These are phyloP conservation scores for Botrytis pseudocinerea DNA, from an alignment of 2,329 filamentous ascomycete species.

Conservation along the genomic window DNA sequence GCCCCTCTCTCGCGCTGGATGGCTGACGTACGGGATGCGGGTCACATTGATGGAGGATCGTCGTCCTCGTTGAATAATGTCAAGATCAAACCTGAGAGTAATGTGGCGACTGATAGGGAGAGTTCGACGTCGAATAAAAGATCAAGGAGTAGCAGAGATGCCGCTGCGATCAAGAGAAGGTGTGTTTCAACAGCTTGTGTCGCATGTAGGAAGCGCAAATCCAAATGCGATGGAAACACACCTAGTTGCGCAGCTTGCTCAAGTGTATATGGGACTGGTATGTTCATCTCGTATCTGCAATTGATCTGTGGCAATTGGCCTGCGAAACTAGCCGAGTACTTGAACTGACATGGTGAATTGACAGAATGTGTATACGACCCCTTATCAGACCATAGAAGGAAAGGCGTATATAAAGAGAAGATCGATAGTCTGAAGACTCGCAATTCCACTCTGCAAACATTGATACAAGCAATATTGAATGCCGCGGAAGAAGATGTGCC, in stretches of 20 bases:
- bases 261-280: constrained; percentile 78
- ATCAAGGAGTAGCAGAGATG: constrained; percentile 38
- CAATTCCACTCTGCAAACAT: constrained; percentile 84
- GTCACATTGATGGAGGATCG: constrained; percentile 7
- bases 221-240: constrained; percentile 87
- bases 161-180: constrained; percentile 57
- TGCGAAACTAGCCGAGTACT: background rate
- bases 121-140: constrained; percentile 35
- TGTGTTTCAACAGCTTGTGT: constrained; percentile 85
- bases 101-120: constrained; percentile 9
- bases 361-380: constrained; percentile 87
- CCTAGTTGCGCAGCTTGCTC: constrained; percentile 95
- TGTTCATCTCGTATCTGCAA: constrained; percentile 22
- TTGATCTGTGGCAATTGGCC: background rate
- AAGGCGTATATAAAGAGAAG: constrained; percentile 96
- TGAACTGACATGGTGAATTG: constrained; percentile 19
- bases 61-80: constrained; percentile 5
- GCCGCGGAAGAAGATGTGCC: constrained; percentile 84
- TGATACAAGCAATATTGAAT: constrained; percentile 90
- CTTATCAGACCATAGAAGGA: constrained; percentile 91
- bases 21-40: constrained; percentile 23
- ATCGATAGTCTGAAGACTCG: constrained; percentile 83
- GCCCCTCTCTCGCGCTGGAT: constrained; percentile 17
- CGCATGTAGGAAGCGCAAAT: constrained; percentile 76
- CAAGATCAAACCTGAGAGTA: constrained; percentile 11